Evolutionary conservation across 2,329 filamentous ascomycete species (phyloP), one percentile per base, ranked within the genome.

Genomic region (Volutella citrinella): DNA sequence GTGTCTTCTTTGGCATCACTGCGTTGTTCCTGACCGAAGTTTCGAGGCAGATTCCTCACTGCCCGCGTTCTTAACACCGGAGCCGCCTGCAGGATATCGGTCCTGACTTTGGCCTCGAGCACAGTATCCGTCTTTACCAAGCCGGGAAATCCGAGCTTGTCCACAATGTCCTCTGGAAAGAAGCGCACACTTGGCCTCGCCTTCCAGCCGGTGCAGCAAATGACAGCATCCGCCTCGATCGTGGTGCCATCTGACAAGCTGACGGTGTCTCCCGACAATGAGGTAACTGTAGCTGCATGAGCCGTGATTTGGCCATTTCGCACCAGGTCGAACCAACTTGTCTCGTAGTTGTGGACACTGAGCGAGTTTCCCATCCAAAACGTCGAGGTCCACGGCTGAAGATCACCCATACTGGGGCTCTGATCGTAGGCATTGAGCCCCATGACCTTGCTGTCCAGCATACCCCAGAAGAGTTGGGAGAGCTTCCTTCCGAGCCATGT

Each of bases 171-270:
- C n/a, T n/a, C n/a, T n/a, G n/a, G n/a, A n/a, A 14, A 38, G 32
- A 74, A 72, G 15, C 61, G 61, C 30, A 78, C 53, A 2, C 64
- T 53, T 1, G 66, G 58, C 11, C 55, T 54, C 27, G 63, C 57
- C 28, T 65, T 63, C 74, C 74, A 78, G 4, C 75, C 75, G 0
- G 74, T 78, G 3, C 65, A 61, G 36, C 65, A 72, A 10, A 77
- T 55, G 1, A 79, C 42, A 0, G 59, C 66, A 40, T 77, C 69
- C 0, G 67, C 55, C 3, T 60, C 40, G 3, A 77, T 31, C 0
- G 34, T 37, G 3, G 55, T 57, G 2, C 67, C 69, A 13, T 61
- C 60, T 4, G 62, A 59, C 1, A 78, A 57, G 13, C 61, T 40
- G 2, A 77, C 61, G 1, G 56, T 59, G 3, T 59, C 52, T 1